Evolutionary conservation across 495 filamentous ascomycete genomes (phyloP).

Genomic region (Hypomontagnella submonticulosa): DNA sequence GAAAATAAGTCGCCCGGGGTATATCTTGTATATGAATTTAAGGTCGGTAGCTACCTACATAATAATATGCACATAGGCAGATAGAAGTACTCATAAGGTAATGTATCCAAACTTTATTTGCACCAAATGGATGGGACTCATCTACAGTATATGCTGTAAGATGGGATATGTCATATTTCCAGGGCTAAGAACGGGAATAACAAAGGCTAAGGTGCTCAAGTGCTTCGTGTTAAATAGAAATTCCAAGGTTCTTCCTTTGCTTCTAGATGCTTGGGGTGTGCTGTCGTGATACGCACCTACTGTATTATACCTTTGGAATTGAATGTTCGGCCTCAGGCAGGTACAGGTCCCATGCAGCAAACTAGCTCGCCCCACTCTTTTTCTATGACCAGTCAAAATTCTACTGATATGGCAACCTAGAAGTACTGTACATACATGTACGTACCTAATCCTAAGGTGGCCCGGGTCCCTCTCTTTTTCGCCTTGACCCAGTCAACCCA

Average conservation of each 20-base stretch:
- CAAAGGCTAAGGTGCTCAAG: neutral
- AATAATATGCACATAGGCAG: neutral
- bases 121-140: too few relatives aligned
- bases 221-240: neutral
- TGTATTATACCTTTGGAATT: neutral
- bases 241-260: conserved; percentile 2
- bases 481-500: conserved; percentile 36
- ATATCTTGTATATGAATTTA: too few relatives aligned
- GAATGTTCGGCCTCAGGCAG: conserved; percentile 13
- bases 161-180: conserved; percentile 8
- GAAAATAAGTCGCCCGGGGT: too few relatives aligned
- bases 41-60: neutral
- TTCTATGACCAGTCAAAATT: conserved; percentile 20
- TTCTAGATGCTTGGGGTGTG: conserved; percentile 7
- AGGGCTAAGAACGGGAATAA: neutral
- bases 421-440: too few relatives aligned
- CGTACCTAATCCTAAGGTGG: conserved; percentile 16
- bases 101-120: too few relatives aligned
- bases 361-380: conserved; percentile 12
- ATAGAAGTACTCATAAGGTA: too few relatives aligned
- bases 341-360: conserved; percentile 28
- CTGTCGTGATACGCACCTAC: neutral
- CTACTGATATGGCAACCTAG: too few relatives aligned
- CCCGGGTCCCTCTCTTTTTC: conserved; percentile 17
- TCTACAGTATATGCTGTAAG: too few relatives aligned